phyloP scores from a whole-genome alignment of 2,329 filamentous ascomycete species.

The Sporothrix brasiliensis region DNA sequence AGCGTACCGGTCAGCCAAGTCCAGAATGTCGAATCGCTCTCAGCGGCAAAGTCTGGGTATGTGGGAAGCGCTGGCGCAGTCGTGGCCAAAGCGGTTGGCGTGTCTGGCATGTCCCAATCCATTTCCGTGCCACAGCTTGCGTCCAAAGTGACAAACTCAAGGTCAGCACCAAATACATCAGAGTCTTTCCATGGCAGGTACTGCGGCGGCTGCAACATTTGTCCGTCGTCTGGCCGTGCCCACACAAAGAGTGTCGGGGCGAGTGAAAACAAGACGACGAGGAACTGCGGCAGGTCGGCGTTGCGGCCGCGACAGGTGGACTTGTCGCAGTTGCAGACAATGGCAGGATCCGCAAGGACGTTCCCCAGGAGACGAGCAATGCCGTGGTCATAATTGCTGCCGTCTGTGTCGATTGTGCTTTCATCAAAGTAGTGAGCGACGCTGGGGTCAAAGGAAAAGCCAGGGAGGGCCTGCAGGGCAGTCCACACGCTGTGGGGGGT shows the following conservation, averaged over 20 bases:
- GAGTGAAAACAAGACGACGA: background rate
- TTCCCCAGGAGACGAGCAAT: background rate
- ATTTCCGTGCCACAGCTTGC: background rate
- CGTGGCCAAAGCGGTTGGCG: background rate
- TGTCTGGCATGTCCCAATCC: slow-evolving; percentile 4
- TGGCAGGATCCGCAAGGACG: slow-evolving; percentile 6
- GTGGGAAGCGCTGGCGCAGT: background rate
- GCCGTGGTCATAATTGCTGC: background rate
- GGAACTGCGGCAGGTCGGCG: slow-evolving; percentile 13
- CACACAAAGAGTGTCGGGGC: background rate
- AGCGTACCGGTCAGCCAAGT: background rate
- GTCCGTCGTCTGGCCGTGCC: background rate
- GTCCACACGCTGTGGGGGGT: slow-evolving; percentile 19
- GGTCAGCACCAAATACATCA: background rate
- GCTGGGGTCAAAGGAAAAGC: background rate
- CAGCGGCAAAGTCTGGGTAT: background rate
- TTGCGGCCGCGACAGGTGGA: slow-evolving; percentile 19
- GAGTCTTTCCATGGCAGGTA: background rate
- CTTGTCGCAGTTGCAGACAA: slow-evolving; percentile 19
- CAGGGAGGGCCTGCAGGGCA: background rate
- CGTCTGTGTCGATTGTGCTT: background rate
- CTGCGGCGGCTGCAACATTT: background rate
- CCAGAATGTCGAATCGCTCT: background rate
- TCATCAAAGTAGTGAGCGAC: background rate
- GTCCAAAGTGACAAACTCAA: background rate